A percentile compares a stretch with the other conserved stretches of the same genome.
Evolutionary conservation across 208 protist genomes (phyloP).

Genomic region (Jaenimonas drosophilae): DNA sequence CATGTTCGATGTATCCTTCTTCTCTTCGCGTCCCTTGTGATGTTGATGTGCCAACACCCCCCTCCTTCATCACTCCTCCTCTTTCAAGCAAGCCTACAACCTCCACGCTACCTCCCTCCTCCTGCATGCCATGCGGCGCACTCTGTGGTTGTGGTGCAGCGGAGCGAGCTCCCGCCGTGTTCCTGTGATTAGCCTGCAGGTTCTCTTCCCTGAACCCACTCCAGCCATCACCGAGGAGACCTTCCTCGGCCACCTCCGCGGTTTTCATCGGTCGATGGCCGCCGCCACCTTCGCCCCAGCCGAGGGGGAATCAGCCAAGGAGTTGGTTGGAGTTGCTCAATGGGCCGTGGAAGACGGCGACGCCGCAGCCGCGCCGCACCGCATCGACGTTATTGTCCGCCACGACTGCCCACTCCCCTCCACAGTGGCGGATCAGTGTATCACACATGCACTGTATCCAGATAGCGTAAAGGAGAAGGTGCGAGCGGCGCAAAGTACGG

Average conservation of each 20-base stretch:
- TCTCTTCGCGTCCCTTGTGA: no score
- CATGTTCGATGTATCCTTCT: no score
- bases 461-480: slow-evolving; percentile 7
- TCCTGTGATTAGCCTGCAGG: slow-evolving; percentile 4
- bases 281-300: background rate
- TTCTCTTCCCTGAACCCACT: slow-evolving; percentile 4
- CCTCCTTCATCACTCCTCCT: no score
- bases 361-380: background rate
- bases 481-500: slow-evolving; percentile 1
- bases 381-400: slow-evolving; percentile 6
- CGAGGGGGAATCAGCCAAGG: background rate
- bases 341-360: background rate
- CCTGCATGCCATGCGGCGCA: no score
- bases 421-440: slow-evolving; percentile 3
- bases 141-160: no score
- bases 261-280: slow-evolving; percentile 5
- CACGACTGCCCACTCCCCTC: slow-evolving; percentile 4
- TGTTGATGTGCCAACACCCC: no score
- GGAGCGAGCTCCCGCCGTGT: background rate
- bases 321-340: slow-evolving; percentile 1
- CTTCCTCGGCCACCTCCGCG: background rate
- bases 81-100: no score
- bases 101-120: no score
- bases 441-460: slow-evolving; percentile 8
- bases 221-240: background rate